A percentile compares a stretch with the other conserved stretches of the same genome.
phyloP scores from a whole-genome alignment of 2,329 filamentous ascomycete genomes.

The Penicillium vulpinum region DNA sequence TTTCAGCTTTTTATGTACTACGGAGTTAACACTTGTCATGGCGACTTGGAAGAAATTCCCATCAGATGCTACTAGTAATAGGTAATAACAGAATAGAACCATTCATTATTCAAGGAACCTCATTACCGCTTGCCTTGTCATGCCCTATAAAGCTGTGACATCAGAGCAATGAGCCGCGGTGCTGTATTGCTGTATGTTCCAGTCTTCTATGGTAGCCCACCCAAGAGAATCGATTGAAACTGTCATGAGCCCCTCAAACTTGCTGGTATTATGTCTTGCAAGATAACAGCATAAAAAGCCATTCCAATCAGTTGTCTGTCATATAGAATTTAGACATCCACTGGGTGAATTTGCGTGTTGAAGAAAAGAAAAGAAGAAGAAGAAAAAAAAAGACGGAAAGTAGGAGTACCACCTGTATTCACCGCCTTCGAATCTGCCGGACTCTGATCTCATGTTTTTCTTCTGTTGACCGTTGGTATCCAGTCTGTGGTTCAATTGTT shows the following conservation, averaged over 20 bases:
- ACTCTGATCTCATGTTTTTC: slow-evolving; percentile 16
- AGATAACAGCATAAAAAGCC: slow-evolving; percentile 26
- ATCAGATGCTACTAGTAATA: not conserved
- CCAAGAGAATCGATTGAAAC: slow-evolving; percentile 28
- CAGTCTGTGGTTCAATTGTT: slow-evolving; percentile 17
- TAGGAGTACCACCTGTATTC: not conserved
- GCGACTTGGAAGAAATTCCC: not conserved
- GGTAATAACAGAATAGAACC: not conserved
- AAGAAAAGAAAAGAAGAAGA: slow-evolving; percentile 16
- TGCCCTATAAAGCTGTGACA: no score
- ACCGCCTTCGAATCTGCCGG: slow-evolving; percentile 23
- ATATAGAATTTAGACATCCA: slow-evolving; percentile 27
- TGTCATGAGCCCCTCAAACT: slow-evolving; percentile 50
- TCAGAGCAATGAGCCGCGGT: slow-evolving; percentile 5
- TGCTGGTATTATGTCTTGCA: slow-evolving; percentile 46
- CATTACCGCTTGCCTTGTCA: not conserved
- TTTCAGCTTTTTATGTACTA: not conserved
- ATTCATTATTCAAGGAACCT: not conserved
- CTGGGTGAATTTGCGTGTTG: slow-evolving; percentile 35
- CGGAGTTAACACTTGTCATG: not conserved
- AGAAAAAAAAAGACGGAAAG: slow-evolving; percentile 22
- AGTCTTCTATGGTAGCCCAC: slow-evolving; percentile 51
- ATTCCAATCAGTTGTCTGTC: slow-evolving; percentile 30
- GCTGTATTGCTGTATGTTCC: slow-evolving; percentile 38
- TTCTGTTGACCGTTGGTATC: slow-evolving; percentile 15